Evolutionary conservation across 2,329 filamentous ascomycete genomes (phyloP), one percentile per base, ranked within the genome.

Genomic region (Ascosphaera apis): DNA sequence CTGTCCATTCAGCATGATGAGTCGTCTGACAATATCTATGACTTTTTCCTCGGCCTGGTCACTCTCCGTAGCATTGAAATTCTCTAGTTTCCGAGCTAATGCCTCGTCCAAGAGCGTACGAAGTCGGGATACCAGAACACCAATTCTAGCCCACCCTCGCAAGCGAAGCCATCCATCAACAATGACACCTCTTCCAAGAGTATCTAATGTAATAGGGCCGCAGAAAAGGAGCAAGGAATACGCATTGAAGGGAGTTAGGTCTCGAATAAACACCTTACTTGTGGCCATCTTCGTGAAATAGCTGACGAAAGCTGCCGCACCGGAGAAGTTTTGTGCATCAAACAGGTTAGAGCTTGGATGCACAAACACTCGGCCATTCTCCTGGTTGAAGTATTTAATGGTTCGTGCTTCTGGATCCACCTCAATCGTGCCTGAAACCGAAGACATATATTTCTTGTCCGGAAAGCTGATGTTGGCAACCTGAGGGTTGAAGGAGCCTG

Each of bases 221-320:
- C 76, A 78, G 55, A 98, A 95, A 39, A 98, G 66, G 17, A 98
- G 69, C 23, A 93, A 62, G 0, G 77, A 77, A 52, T 86, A 95
- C 0, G 78, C 73, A 48, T 92, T 93, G 54, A 93, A 86, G 1
- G 88, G 88, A 11, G 86, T 95, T 33, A 93, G 57, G 48, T 95
- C 86, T 15, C 86, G 65, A 16, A 95, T 72, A 50, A 92, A 95
- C 2, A 92, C 71, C 60, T 95, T 95, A 50, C 70, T 78, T 1
- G 84, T 95, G 3, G 78, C 73, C 58, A 95, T 88, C 55, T 92
- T 83, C 36, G 69, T 79, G 54, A 93, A 93, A 54, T 92, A 95
- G 36, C 74, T 76, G 53, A 98, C 61, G 53, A 86, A 95, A 1
- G 71, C 66, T 3, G 77, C 76, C 36, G 73, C 71, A 5, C 67